Conservation (phyloP, 352 stramenopile genomes). For the Phytophthora palmivora region DNA sequence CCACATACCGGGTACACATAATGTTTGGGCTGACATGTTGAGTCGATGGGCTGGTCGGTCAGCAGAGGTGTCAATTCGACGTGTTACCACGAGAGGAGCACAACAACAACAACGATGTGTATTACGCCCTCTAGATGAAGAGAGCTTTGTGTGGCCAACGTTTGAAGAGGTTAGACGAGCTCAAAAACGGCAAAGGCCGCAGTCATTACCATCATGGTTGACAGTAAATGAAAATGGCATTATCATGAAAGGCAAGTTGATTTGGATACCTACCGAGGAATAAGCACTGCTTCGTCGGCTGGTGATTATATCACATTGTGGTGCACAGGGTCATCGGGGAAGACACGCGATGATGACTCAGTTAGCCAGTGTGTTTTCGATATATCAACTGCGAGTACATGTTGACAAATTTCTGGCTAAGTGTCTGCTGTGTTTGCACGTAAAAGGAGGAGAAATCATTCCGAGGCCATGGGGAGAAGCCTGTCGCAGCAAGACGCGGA, state of each 20-base stretch:
- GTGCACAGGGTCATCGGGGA: constrained; percentile 3
- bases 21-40: neutral
- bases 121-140: neutral
- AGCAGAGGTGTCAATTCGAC: neutral
- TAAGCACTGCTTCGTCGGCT: neutral
- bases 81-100: neutral
- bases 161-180: neutral
- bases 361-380: neutral
- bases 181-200: neutral
- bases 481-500: neutral
- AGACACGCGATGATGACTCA: constrained; percentile 1
- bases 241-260: neutral
- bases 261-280: constrained; percentile 8
- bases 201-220: neutral
- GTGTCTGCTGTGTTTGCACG: constrained; percentile 9
- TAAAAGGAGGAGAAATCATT: constrained; percentile 11
- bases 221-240: neutral
- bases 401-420: neutral
- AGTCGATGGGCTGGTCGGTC: neutral
- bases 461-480: constrained; percentile 3
- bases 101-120: neutral
- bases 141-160: neutral
- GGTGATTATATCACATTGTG: constrained; percentile 9
- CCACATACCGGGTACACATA: neutral
- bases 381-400: neutral